These are phyloP conservation scores for Thoreauomyces humboldtii DNA, from an alignment of 192 early-diverging fungal genomes.

Conservation along the genomic window DNA sequence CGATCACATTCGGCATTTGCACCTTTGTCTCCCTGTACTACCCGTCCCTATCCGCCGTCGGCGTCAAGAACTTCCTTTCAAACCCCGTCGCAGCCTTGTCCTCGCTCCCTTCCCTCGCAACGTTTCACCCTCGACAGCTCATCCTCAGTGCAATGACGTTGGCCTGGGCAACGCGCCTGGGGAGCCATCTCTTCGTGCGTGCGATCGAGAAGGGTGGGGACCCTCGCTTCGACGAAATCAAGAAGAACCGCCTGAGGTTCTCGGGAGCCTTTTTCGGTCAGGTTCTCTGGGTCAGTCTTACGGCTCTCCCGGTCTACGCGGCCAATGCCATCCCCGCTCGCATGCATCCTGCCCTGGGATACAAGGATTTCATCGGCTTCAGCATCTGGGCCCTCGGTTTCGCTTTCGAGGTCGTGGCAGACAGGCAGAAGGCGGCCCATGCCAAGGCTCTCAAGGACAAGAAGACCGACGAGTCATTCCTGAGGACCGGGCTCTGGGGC, in stretches of 20 bases:
- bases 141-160: conserved; percentile 16
- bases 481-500: conserved; percentile 1
- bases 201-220: conserved; percentile 30
- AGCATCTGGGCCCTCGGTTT: conserved; percentile 35
- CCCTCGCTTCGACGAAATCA: conserved; percentile 38
- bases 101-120: background rate
- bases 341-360: conserved; percentile 13
- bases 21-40: conserved; percentile 9
- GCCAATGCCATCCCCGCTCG: conserved; percentile 10
- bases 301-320: conserved; percentile 28
- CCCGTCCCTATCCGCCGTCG: background rate
- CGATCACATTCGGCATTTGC: conserved; percentile 5
- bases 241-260: conserved; percentile 28
- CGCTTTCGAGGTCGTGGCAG: conserved; percentile 29
- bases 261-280: conserved; percentile 25
- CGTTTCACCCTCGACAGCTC: conserved; percentile 20
- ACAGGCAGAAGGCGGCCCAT: conserved; percentile 25
- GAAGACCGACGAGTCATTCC: conserved; percentile 6
- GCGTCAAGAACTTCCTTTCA: background rate
- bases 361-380: conserved; percentile 21
- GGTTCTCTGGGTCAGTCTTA: conserved; percentile 30
- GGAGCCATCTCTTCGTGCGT: conserved; percentile 17
- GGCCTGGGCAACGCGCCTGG: conserved; percentile 31
- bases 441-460: background rate
- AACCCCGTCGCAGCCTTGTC: background rate